phyloP scores from a whole-genome alignment of 805 yeast species.

The Hanseniaspora hatyaiensis region DNA sequence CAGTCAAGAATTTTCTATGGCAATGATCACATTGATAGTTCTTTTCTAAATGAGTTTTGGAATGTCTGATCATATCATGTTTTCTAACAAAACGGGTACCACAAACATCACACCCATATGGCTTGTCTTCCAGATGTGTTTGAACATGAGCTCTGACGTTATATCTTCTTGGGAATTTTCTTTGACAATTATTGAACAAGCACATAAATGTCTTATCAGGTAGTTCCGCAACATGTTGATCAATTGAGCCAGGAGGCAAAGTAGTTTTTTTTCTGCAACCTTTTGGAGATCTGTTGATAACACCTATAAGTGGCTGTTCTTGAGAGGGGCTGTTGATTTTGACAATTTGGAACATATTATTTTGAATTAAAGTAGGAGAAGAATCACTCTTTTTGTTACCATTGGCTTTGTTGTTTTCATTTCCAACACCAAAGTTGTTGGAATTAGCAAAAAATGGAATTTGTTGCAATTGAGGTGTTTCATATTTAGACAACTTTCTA shows the following conservation, averaged over 20 bases:
- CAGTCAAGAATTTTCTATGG: conserved; percentile 85
- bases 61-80: conserved; percentile 85
- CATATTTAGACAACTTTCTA: conserved; percentile 13
- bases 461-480: conserved; percentile 14
- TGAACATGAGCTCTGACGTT: conserved; percentile 92
- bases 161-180: conserved; percentile 75
- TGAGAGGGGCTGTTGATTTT: conserved; percentile 13
- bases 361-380: background rate
- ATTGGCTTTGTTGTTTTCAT: background rate
- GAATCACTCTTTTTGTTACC: background rate
- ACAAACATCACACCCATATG: conserved; percentile 69
- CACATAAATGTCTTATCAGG: conserved; percentile 66
- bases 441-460: conserved; percentile 12
- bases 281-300: conserved; percentile 17
- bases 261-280: conserved; percentile 33
- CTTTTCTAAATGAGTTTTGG: conserved; percentile 69
- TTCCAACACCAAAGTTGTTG: background rate
- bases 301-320: conserved; percentile 14
- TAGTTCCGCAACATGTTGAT: conserved; percentile 71
- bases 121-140: conserved; percentile 89
- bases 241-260: conserved; percentile 81
- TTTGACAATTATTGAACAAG: conserved; percentile 64
- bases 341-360: conserved; percentile 9
- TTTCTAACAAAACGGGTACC: conserved; percentile 83
- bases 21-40: conserved; percentile 66